These are phyloP conservation scores for Cyathus olla DNA, from an alignment of 1,284 basidiomycete genomes.

Conservation along the genomic window DNA sequence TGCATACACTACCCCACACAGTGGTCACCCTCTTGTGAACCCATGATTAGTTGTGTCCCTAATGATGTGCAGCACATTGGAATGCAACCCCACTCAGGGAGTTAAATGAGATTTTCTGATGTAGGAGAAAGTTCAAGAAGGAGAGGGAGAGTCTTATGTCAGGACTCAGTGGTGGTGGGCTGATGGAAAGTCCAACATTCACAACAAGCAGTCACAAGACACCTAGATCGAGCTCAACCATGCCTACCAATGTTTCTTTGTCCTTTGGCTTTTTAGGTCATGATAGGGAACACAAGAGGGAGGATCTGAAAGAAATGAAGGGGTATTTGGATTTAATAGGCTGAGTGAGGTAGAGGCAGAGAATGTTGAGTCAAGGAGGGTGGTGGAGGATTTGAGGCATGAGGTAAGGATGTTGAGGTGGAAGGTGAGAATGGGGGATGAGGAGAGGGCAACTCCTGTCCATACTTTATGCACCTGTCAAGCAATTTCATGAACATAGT, in stretches of 20 bases:
- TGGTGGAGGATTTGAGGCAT: constrained; percentile 45
- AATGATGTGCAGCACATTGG: constrained; percentile 34
- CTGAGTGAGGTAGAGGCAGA: constrained; percentile 55
- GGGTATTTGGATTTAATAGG: constrained; percentile 67
- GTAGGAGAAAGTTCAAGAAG: constrained; percentile 21
- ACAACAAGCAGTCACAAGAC: constrained; percentile 55
- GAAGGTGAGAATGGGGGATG: constrained; percentile 14
- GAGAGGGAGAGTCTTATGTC: constrained; percentile 28
- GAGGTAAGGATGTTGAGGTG: constrained; percentile 24
- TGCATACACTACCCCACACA: constrained; percentile 23
- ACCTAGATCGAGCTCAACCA: constrained; percentile 48
- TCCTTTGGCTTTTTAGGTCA: constrained; percentile 31
- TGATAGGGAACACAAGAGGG: constrained; percentile 23
- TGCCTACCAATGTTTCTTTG: constrained; percentile 39
- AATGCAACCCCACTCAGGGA: constrained; percentile 32
- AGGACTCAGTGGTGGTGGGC: constrained; percentile 29
- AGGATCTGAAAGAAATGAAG: constrained; percentile 56
- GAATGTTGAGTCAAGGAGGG: constrained; percentile 32
- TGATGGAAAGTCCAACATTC: constrained; percentile 65
- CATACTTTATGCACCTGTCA: background rate
- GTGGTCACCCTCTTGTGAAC: constrained; percentile 19
- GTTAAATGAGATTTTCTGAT: constrained; percentile 50
- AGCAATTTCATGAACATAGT: background rate
- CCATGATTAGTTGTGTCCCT: constrained; percentile 26
- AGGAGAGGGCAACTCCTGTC: too few relatives aligned